These are phyloP conservation scores for Ogataea dorogensis DNA, from an alignment of 805 yeast species.

Conservation along the genomic window DNA sequence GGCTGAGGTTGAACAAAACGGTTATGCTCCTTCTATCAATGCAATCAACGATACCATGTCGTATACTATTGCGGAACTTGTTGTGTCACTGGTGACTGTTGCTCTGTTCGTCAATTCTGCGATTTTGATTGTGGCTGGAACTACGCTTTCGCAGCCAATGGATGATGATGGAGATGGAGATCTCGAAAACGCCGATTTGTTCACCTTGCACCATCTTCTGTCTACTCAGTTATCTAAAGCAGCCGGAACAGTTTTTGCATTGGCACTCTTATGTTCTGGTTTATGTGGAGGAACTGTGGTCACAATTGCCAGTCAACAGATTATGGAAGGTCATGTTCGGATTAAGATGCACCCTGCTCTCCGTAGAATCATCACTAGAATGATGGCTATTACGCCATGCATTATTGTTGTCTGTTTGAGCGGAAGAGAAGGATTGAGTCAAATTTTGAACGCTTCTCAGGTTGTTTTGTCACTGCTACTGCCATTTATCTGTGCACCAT, in stretches of 20 bases:
- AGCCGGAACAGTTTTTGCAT: slow-evolving; percentile 86
- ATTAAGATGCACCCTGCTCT: slow-evolving; percentile 83
- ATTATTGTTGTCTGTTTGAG: slow-evolving; percentile 64
- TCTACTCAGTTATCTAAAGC: slow-evolving; percentile 70
- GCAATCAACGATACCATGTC: slow-evolving; percentile 80
- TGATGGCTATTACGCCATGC: slow-evolving; percentile 85
- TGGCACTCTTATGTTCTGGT: slow-evolving; percentile 88
- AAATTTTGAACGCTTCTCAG: slow-evolving; percentile 75
- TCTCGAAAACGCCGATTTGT: slow-evolving; percentile 76
- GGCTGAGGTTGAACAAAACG: slow-evolving; percentile 18
- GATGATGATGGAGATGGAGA: slow-evolving; percentile 51
- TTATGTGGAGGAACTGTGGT: slow-evolving; percentile 94
- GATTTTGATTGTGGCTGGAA: slow-evolving; percentile 87
- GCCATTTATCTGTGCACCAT: slow-evolving; percentile 87
- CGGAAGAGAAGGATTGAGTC: slow-evolving; percentile 80
- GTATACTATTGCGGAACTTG: slow-evolving; percentile 78
- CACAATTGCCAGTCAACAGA: slow-evolving; percentile 92
- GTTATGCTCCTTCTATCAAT: slow-evolving; percentile 69
- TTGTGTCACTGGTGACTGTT: slow-evolving; percentile 77
- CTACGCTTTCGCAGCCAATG: slow-evolving; percentile 55
- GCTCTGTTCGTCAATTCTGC: slow-evolving; percentile 93
- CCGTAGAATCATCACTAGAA: slow-evolving; percentile 74
- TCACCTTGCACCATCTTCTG: slow-evolving; percentile 74
- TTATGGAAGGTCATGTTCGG: slow-evolving; percentile 81
- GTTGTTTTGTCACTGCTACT: slow-evolving; percentile 77